Evolutionary conservation across 768 basidiomycete genomes (phyloP), one percentile per base, ranked within the genome.

Genomic region (Tulasnella sp.): DNA sequence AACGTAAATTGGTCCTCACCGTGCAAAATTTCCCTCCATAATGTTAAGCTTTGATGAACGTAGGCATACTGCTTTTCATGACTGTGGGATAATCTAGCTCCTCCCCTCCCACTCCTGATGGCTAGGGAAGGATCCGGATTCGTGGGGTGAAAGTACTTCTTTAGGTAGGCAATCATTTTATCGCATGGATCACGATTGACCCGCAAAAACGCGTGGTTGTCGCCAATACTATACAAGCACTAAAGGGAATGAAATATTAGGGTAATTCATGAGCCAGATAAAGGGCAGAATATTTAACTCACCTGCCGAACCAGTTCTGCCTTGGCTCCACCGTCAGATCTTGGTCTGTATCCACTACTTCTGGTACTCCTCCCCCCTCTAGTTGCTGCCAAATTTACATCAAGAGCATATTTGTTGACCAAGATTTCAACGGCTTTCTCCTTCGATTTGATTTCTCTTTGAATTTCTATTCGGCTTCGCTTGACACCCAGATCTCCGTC

Each of bases 181-280:
- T 90, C 86, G 66, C 87, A 90, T 42, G 87, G 87, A 61, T 90
- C 87, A 33, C 87, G 83, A 57, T 90, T 89, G 48, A 76, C 76
- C 25, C 87, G 77, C 56, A 89, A 66, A 72, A 90, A 90, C 9
- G 87, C 83, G 61, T 89, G 84, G 59, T 90, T 90, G 64, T 90
- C 87, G 2, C 87, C 87, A 45, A 90, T 88, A 58, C 81, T 84
- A 63, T 89, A 90, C 44, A 90, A 64, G 60, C 85, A 88, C 60
- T 87, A 82, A 27, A 80, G 73, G 8, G 25, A 29, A 10, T 42
- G 25, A 7, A 19, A 51, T 28, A 31, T 42, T 31, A 33, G 39
- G n/a, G 3, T 15, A 49, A 37, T 19, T 19, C 41, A n/a, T n/a
- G n/a, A 42, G 13, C 35, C 22, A 45, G 37, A 5, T 19, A 15